These are phyloP conservation scores for Mycosphaerella sp. DNA, from an alignment of 2,329 filamentous ascomycete genomes.

Conservation along the genomic window DNA sequence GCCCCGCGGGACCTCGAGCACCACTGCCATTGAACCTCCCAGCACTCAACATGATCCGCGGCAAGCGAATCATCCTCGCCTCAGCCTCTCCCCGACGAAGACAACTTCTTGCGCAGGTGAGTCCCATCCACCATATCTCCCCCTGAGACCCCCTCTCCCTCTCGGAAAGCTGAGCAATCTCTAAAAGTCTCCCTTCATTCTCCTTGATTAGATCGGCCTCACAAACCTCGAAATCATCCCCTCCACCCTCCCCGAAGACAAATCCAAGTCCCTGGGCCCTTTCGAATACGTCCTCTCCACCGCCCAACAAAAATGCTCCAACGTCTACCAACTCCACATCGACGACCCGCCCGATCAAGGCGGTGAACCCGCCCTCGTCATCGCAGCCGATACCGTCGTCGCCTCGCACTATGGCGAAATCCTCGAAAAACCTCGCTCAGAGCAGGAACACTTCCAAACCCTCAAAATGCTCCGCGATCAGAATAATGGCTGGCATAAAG, in stretches of 20 bases:
- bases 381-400: slow-evolving; percentile 51
- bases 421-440: slow-evolving; percentile 81
- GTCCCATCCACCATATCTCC: background rate
- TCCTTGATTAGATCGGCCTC: slow-evolving; percentile 60
- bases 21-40: slow-evolving; percentile 71
- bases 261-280: slow-evolving; percentile 71
- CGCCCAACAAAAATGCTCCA: slow-evolving; percentile 72
- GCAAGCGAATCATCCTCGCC: slow-evolving; percentile 79
- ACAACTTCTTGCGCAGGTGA: slow-evolving; percentile 67
- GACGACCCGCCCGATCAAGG: slow-evolving; percentile 44
- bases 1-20: slow-evolving; percentile 37
- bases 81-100: slow-evolving; percentile 81
- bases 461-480: slow-evolving; percentile 74
- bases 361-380: slow-evolving; percentile 41
- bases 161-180: too few species aligned
- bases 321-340: slow-evolving; percentile 60
- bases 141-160: background rate
- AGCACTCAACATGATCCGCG: slow-evolving; percentile 67
- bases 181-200: slow-evolving; percentile 8
- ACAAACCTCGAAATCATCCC: slow-evolving; percentile 76
- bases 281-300: slow-evolving; percentile 90
- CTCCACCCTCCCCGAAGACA: slow-evolving; percentile 76
- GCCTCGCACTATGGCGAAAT: slow-evolving; percentile 69
- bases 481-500: slow-evolving; percentile 57
- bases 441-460: slow-evolving; percentile 78